phyloP scores from a whole-genome alignment of 441 rosid species.

The Erodium texanum region DNA sequence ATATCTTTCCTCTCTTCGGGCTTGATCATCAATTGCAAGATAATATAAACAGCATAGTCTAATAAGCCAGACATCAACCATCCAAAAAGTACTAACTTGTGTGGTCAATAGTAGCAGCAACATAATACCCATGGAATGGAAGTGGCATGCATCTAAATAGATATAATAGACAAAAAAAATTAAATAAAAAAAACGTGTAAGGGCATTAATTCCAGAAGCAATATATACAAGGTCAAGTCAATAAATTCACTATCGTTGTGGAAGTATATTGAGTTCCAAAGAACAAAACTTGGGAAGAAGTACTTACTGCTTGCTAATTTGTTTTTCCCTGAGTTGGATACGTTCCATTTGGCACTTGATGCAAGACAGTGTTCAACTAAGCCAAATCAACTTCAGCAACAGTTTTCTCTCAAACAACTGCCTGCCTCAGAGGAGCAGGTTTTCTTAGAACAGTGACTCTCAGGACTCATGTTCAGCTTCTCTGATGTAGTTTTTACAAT shows the following conservation, averaged over 20 bases:
- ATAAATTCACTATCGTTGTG: neutral
- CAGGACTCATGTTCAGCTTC: constrained; percentile 26
- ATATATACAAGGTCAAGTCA: neutral
- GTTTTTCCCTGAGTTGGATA: neutral
- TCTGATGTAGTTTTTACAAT: constrained; percentile 32
- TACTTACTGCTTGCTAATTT: neutral
- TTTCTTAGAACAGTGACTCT: constrained; percentile 25
- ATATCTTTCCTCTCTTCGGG: too few species aligned
- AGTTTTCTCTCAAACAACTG: neutral
- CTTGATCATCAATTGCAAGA: too few species aligned
- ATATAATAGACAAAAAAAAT: too few species aligned
- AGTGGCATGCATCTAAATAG: neutral
- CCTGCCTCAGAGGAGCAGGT: constrained; percentile 9
- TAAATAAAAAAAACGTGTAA: neutral
- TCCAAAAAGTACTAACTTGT: neutral
- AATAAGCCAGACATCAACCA: too few species aligned
- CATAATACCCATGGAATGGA: neutral
- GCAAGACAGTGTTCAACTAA: neutral
- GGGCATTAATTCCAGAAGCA: neutral
- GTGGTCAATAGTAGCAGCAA: neutral
- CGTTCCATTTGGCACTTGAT: neutral
- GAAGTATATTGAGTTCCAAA: neutral
- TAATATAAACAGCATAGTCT: too few species aligned
- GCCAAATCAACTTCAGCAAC: neutral
- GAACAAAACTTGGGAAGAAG: neutral